Evolutionary conservation across 345 rosid species (phyloP).

Genomic region (Ailanthus altissimus): DNA sequence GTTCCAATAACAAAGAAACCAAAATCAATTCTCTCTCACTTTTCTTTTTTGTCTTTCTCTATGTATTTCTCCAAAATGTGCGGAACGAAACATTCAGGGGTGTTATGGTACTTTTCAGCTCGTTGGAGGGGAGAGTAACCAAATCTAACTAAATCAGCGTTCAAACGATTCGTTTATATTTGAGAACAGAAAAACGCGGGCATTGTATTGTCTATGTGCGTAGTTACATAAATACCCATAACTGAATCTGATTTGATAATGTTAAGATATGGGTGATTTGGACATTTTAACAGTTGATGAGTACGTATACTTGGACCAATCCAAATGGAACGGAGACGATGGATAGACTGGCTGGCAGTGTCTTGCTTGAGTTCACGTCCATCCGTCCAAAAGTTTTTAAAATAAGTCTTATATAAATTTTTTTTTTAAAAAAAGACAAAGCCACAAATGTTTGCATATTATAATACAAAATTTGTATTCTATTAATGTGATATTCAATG

Average conservation of each 20-base stretch:
- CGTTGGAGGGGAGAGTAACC: constrained; percentile 2
- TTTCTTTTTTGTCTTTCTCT: no score
- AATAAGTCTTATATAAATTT: no score
- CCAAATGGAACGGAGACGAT: no score
- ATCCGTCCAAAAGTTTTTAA: no score
- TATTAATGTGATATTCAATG: no score
- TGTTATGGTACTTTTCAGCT: constrained; percentile 4
- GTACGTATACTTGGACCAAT: no score
- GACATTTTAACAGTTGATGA: neutral
- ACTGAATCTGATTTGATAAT: accelerated
- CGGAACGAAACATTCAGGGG: constrained; percentile 28
- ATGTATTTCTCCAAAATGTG: constrained; percentile 22
- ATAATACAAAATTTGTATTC: no score
- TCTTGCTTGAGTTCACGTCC: no score
- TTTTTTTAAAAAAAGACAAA: no score
- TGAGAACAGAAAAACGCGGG: constrained; percentile 18
- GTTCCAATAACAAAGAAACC: neutral
- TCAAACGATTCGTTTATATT: neutral
- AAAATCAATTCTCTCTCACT: neutral
- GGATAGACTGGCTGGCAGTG: no score
- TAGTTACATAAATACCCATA: neutral
- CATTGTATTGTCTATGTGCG: neutral
- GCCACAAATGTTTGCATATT: no score
- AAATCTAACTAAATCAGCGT: constrained; percentile 13
- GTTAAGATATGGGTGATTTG: neutral